Evolutionary conservation across 306 rosid genomes (phyloP).

Genomic region (Castanea crenata): DNA sequence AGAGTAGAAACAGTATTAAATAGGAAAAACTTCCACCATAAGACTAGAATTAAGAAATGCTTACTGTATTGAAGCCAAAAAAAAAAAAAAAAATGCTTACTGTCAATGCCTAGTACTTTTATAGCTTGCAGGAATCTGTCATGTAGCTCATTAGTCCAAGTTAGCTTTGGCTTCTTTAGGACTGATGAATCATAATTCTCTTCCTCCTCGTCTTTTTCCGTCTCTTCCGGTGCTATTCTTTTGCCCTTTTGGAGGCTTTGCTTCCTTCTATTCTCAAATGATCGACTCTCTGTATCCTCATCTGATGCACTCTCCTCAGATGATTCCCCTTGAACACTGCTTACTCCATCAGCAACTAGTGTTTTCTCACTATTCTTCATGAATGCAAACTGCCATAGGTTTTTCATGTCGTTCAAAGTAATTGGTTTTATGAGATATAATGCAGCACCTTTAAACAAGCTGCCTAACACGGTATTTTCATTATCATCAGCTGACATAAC

Average conservation of each 20-base stretch:
- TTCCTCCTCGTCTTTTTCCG: not conserved
- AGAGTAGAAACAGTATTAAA: not conserved
- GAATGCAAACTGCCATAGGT: conserved; percentile 35
- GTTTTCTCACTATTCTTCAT: conserved; percentile 1
- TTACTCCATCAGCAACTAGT: not conserved
- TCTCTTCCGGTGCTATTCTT: conserved; percentile 8
- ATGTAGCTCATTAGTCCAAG: conserved; percentile 34
- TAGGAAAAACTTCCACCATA: too few species aligned
- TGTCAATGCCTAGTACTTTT: conserved; percentile 17
- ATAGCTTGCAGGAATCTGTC: conserved; percentile 36
- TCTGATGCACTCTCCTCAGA: not conserved
- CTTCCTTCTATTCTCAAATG: not conserved
- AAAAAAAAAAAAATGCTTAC: conserved; percentile 26
- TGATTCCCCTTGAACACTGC: not conserved
- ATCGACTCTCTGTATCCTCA: not conserved
- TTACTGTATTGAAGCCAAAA: conserved; percentile 26
- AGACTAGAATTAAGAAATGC: too few species aligned
- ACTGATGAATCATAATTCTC: not conserved
- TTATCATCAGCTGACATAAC: conserved; percentile 42
- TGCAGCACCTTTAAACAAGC: conserved; percentile 35
- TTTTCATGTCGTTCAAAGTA: conserved; percentile 13
- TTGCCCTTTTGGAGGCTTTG: not conserved
- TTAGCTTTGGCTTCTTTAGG: conserved; percentile 24
- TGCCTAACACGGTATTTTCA: not conserved
- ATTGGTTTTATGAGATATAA: conserved; percentile 26